phyloP scores from a whole-genome alignment of 2,329 filamentous ascomycete species.

The Fusarium stilboides region DNA sequence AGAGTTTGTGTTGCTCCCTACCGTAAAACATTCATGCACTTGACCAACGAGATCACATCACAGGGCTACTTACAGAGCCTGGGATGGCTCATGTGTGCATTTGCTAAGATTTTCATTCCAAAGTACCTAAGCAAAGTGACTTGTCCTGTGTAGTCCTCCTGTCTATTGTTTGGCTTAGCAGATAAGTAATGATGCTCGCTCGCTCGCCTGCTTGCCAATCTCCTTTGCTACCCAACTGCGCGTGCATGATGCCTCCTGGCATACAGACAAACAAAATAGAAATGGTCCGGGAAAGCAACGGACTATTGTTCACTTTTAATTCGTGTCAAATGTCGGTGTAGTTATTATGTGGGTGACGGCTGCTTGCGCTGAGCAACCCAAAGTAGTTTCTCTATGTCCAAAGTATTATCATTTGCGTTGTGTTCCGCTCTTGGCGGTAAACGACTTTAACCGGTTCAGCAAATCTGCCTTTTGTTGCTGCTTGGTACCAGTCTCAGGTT shows the following conservation, averaged over 20 bases:
- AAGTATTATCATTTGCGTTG: slow-evolving; percentile 19
- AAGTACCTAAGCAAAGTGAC: slow-evolving; percentile 19
- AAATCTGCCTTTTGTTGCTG: slow-evolving; percentile 42
- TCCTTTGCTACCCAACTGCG: slow-evolving; percentile 5
- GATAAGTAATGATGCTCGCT: slow-evolving; percentile 17
- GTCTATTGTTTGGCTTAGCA: slow-evolving; percentile 21
- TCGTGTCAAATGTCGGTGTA: slow-evolving; percentile 17
- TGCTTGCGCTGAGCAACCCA: slow-evolving; percentile 27
- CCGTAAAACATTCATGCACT: slow-evolving; percentile 20
- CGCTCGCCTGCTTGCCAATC: slow-evolving; percentile 18
- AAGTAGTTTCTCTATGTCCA: slow-evolving; percentile 23
- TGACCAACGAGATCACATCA: slow-evolving; percentile 7
- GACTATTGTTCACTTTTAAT: slow-evolving; percentile 9
- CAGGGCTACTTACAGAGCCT: not conserved
- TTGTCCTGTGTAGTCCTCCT: slow-evolving; percentile 15
- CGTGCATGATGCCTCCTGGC: slow-evolving; percentile 21
- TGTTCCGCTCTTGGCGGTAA: slow-evolving; percentile 26
- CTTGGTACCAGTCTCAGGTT: slow-evolving; percentile 38
- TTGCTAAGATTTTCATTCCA: slow-evolving; percentile 26
- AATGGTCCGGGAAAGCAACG: slow-evolving; percentile 24
- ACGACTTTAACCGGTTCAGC: slow-evolving; percentile 38
- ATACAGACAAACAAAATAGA: slow-evolving; percentile 25
- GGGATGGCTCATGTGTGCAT: not conserved
- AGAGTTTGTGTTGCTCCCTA: slow-evolving; percentile 36
- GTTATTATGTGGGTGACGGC: slow-evolving; percentile 12